phyloP scores from a whole-genome alignment of 2,329 filamentous ascomycete species.

The Trichoderma pleuroti region DNA sequence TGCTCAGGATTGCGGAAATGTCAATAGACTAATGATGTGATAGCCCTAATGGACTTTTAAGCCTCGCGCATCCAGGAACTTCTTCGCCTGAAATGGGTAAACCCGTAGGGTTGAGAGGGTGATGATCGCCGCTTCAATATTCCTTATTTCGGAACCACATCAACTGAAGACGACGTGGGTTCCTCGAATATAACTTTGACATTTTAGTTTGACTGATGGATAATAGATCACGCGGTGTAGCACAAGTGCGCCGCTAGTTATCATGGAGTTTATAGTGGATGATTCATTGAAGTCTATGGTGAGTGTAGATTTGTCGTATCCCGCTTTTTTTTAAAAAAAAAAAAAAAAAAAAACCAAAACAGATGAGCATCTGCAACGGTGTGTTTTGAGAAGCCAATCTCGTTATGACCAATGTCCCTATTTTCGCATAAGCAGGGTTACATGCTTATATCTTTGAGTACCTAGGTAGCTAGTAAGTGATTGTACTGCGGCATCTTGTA shows the following conservation, averaged over 20 bases:
- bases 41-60: no score
- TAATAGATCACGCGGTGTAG: no score
- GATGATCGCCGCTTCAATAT: background rate
- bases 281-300: background rate
- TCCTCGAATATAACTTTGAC: background rate
- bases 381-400: no score
- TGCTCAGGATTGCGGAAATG: background rate
- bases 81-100: background rate
- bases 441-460: no score
- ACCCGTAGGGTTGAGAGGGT: background rate
- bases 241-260: background rate
- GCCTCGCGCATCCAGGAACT: background rate
- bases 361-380: background rate
- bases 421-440: no score
- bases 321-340: background rate
- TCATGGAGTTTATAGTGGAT: background rate
- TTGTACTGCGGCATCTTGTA: no score
- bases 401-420: no score
- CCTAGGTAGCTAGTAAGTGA: no score
- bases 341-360: no score
- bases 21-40: no score
- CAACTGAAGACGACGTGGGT: background rate
- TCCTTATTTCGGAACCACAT: background rate
- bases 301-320: background rate
- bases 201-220: background rate